Evolutionary conservation across 805 yeast species (phyloP).

Genomic region (Candida manassasensis): DNA sequence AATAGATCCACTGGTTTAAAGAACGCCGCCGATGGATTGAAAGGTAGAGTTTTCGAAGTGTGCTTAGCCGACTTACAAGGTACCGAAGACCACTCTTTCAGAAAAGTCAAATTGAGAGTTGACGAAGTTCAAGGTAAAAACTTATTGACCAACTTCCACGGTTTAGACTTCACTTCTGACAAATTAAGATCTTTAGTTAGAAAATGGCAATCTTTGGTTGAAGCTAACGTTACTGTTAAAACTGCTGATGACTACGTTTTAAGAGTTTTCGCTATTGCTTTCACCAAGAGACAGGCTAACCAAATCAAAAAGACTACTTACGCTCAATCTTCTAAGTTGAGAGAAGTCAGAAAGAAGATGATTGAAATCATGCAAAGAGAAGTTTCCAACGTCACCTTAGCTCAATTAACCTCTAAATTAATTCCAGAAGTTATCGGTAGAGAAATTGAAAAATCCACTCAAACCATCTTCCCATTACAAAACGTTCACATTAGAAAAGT

Average conservation of each 20-base stretch:
- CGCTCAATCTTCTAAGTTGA: constrained; percentile 96
- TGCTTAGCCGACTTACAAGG: constrained; percentile 97
- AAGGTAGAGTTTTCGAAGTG: constrained; percentile 96
- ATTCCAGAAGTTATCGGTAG: constrained; percentile 98
- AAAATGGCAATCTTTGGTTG: constrained; percentile 98
- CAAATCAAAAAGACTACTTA: constrained; percentile 97
- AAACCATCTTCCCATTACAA: constrained; percentile 94
- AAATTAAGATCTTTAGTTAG: constrained; percentile 96
- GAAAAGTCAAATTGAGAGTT: constrained; percentile 95
- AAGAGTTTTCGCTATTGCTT: constrained; percentile 95
- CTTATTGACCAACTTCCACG: constrained; percentile 99
- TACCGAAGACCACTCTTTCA: constrained; percentile 97
- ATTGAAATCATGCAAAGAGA: constrained; percentile 94
- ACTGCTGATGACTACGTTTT: constrained; percentile 96
- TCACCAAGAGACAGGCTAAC: constrained; percentile 96
- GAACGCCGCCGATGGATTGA: constrained; percentile 96
- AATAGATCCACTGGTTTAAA: constrained; percentile 98
- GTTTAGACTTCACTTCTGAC: constrained; percentile 96
- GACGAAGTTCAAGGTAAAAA: constrained; percentile 99
- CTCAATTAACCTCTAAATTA: constrained; percentile 95
- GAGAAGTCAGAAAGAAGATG: constrained; percentile 97
- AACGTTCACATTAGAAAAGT: constrained; percentile 99
- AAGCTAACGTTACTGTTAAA: constrained; percentile 97
- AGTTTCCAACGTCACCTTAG: constrained; percentile 89
- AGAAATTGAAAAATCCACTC: constrained; percentile 95